These are phyloP conservation scores for Geosmithia putterillii DNA, from an alignment of 2,329 filamentous ascomycete species.

Conservation along the genomic window DNA sequence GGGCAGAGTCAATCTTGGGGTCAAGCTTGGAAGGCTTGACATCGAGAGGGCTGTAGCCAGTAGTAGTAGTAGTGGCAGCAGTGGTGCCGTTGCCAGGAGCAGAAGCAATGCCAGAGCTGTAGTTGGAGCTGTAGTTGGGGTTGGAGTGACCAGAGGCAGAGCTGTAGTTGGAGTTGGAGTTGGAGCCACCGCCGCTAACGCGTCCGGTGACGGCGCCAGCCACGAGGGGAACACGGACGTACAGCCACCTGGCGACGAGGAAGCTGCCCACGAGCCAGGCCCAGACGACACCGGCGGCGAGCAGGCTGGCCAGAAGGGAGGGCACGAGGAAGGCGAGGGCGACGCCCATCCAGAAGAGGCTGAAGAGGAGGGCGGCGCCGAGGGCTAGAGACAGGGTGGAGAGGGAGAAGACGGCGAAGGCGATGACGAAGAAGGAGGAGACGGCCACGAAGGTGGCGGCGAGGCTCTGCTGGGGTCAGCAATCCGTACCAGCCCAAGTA, in stretches of 20 bases:
- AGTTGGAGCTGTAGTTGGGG: too few species aligned
- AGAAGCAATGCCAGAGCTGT: too few species aligned
- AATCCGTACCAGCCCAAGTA: too few species aligned
- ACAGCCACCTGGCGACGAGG: conserved; percentile 32
- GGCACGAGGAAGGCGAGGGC: conserved; percentile 58
- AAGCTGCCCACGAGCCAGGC: conserved; percentile 53
- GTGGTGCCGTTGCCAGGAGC: too few species aligned
- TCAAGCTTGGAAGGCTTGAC: too few species aligned
- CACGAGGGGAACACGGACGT: conserved; percentile 18
- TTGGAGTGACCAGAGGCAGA: background rate
- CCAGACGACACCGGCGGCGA: conserved; percentile 53
- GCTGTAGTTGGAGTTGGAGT: too few species aligned
- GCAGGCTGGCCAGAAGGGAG: conserved; percentile 52
- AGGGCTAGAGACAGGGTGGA: conserved; percentile 51
- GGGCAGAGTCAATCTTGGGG: too few species aligned
- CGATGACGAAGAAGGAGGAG: conserved; percentile 51
- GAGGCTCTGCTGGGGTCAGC: conserved; percentile 42
- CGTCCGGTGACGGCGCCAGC: background rate
- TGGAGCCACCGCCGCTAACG: background rate
- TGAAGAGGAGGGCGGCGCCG: conserved; percentile 49
- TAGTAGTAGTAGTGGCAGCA: too few species aligned
- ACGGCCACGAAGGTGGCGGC: conserved; percentile 51
- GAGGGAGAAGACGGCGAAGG: conserved; percentile 56
- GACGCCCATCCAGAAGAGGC: conserved; percentile 54
- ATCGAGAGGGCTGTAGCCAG: too few species aligned